A percentile compares a stretch with the other conserved stretches of the same genome.
Conservation (phyloP, 208 protist species). For the Leishmania major region DNA sequence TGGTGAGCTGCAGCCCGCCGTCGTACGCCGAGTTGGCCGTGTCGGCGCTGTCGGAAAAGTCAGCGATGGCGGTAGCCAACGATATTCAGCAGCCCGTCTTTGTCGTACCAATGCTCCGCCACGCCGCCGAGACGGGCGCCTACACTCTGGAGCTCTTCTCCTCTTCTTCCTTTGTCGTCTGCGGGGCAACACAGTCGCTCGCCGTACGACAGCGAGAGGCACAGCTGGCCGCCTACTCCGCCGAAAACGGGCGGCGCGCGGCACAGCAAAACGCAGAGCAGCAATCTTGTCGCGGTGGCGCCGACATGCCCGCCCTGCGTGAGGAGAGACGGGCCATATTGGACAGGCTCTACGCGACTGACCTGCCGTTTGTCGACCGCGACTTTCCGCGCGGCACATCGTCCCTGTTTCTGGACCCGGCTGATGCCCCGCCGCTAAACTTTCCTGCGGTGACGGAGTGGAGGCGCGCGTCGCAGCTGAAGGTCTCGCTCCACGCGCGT, state of each 20-base stretch:
- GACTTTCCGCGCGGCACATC: conserved; percentile 84
- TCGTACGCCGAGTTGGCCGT: conserved; percentile 42
- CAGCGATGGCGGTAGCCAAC: conserved; percentile 30
- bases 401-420: conserved; percentile 77
- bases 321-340: conserved; percentile 47
- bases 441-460: conserved; percentile 68
- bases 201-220: conserved; percentile 47
- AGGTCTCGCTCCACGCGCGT: conserved; percentile 16
- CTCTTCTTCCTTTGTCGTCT: conserved; percentile 50
- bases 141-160: conserved; percentile 77
- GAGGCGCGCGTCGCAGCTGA: conserved; percentile 50
- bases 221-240: conserved; percentile 21
- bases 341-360: conserved; percentile 41
- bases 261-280: conserved; percentile 7
- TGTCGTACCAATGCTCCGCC: conserved; percentile 63
- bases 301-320: conserved; percentile 19
- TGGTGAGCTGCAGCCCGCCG: conserved; percentile 43
- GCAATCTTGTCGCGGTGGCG: neutral
- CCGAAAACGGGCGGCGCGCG: conserved; percentile 27
- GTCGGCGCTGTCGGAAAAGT: conserved; percentile 32
- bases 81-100: conserved; percentile 40
- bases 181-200: conserved; percentile 32
- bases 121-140: conserved; percentile 55
- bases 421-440: conserved; percentile 33
- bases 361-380: conserved; percentile 60